Evolutionary conservation across 1,284 basidiomycete species (phyloP).

Genomic region (Puccinia novopanici): DNA sequence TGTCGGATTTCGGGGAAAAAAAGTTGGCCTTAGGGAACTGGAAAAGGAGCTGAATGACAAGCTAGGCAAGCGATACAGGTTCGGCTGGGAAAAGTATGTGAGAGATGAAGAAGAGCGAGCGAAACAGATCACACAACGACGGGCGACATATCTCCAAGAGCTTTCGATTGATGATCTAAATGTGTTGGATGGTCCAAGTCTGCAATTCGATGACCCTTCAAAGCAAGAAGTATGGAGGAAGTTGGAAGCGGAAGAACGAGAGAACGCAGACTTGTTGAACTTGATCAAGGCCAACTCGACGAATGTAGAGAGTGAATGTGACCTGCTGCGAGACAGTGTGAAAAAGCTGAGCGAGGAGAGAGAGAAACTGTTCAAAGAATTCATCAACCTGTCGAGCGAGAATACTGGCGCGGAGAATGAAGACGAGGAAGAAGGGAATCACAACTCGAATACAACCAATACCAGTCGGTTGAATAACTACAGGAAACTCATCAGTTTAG

Average conservation of each 20-base stretch:
- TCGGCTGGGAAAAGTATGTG: conserved; percentile 92
- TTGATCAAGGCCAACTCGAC: conserved; percentile 55
- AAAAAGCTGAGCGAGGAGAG: conserved; percentile 69
- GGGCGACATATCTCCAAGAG: conserved; percentile 10
- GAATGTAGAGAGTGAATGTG: conserved; percentile 64
- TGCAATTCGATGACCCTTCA: conserved; percentile 31
- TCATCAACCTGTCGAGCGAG: conserved; percentile 79
- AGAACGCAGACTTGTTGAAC: conserved; percentile 59
- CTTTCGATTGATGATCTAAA: conserved; percentile 40
- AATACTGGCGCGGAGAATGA: conserved; percentile 60
- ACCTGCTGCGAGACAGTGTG: conserved; percentile 69
- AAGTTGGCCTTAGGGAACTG: conserved; percentile 68
- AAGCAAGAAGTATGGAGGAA: conserved; percentile 35
- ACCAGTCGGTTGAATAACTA: conserved; percentile 84
- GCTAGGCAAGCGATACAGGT: conserved; percentile 75
- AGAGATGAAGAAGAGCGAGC: conserved; percentile 78
- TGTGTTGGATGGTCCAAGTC: conserved; percentile 11
- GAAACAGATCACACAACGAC: conserved; percentile 60
- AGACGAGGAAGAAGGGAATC: conserved; percentile 52
- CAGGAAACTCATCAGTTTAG: conserved; percentile 77
- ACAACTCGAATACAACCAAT: conserved; percentile 65
- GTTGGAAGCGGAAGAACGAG: conserved; percentile 53
- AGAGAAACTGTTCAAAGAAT: conserved; percentile 70
- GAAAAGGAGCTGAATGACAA: conserved; percentile 71
- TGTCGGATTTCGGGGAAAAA: conserved; percentile 70